Percentiles rank a stretch among this genome's conserved stretches.
phyloP scores from a whole-genome alignment of 1,284 basidiomycete species.

The Phellopilus nigrolimitatus region DNA sequence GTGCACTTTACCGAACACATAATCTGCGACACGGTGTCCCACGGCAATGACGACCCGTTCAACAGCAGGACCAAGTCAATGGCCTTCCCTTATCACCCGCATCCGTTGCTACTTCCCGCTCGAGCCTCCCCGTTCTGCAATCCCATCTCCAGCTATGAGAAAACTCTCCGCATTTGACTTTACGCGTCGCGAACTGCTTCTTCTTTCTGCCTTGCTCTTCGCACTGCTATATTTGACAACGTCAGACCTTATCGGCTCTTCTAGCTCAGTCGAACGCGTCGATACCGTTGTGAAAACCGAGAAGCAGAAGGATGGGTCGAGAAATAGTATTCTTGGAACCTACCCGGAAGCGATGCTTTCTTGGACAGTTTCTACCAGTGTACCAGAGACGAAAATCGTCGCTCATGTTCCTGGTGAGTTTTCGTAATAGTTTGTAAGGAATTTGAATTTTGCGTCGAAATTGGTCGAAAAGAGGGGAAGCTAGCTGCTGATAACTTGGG shows the following conservation, averaged over 20 bases:
- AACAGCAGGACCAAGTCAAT: too few species aligned
- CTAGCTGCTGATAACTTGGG: not conserved
- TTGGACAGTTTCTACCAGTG: not conserved
- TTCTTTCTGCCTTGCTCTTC: slow-evolving; percentile 5
- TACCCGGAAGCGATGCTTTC: slow-evolving; percentile 11
- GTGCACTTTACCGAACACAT: too few species aligned
- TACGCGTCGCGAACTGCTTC: slow-evolving; percentile 10
- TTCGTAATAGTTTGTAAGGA: not conserved
- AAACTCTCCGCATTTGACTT: not conserved
- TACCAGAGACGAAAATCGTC: slow-evolving; percentile 16
- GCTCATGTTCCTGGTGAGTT: slow-evolving; percentile 16
- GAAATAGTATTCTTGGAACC: not conserved
- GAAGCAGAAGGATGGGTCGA: not conserved
- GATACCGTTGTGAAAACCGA: not conserved
- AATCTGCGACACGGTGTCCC: too few species aligned
- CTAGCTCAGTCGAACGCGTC: not conserved
- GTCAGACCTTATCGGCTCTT: too few species aligned
- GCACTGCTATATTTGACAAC: slow-evolving; percentile 2
- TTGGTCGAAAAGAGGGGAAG: not conserved
- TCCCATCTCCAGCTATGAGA: not conserved
- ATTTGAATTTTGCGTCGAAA: too few species aligned
- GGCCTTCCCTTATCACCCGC: not conserved
- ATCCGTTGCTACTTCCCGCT: not conserved
- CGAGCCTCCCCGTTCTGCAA: not conserved
- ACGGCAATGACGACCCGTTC: too few species aligned